A percentile compares a stretch with the other conserved stretches of the same genome.
Evolutionary conservation across 2,329 filamentous ascomycete species (phyloP).

Genomic region (Cordyceps sp.): DNA sequence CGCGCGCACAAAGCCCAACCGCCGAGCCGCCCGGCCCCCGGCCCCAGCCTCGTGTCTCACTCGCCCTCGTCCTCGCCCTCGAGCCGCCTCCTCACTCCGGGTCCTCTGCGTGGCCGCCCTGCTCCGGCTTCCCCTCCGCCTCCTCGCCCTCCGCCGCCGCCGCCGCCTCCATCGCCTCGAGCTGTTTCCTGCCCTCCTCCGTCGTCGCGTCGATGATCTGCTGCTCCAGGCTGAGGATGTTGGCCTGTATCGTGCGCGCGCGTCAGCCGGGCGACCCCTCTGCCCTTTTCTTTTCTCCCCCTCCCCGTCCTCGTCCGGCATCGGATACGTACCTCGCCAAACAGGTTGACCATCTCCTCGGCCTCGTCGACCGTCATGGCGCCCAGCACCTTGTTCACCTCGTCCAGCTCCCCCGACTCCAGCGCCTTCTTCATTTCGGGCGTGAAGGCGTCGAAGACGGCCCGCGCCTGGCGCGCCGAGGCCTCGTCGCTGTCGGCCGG

Average conservation of each 20-base stretch:
- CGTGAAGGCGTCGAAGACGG: constrained; percentile 71
- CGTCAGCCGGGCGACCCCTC: no score
- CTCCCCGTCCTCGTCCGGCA: no score
- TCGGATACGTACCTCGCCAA: constrained; percentile 61
- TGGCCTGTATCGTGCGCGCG: constrained; percentile 32
- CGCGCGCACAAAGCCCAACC: no score
- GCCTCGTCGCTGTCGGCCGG: constrained; percentile 49
- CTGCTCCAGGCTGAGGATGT: constrained; percentile 80
- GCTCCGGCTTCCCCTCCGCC: no score
- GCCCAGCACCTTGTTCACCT: constrained; percentile 42
- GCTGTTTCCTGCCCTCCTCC: constrained; percentile 60
- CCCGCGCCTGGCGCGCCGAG: constrained; percentile 44
- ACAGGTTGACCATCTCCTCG: constrained; percentile 65
- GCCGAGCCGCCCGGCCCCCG: no score
- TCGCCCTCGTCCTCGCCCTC: no score
- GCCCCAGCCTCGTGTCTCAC: no score
- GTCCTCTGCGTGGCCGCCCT: no score
- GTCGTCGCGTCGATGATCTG: constrained; percentile 93
- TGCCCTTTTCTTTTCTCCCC: no score
- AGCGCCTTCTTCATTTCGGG: constrained; percentile 69
- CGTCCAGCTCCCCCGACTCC: constrained; percentile 72
- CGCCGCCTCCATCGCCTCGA: constrained; percentile 55
- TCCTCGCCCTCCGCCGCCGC: constrained; percentile 15
- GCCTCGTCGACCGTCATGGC: constrained; percentile 81
- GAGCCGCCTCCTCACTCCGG: no score